phyloP scores from a whole-genome alignment of 176 grass and related monocot species.

The Hsuehochloa calcarea region DNA sequence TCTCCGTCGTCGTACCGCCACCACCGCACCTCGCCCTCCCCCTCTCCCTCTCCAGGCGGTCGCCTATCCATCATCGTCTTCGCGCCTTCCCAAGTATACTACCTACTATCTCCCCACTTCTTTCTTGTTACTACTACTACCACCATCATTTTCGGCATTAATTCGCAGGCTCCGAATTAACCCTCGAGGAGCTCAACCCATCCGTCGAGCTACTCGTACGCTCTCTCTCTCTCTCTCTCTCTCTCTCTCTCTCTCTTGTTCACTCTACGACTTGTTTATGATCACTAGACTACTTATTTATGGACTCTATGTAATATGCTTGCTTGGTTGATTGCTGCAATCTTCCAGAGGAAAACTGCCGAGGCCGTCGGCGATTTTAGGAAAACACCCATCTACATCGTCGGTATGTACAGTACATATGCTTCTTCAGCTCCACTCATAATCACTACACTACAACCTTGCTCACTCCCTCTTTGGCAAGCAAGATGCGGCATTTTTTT shows the following conservation, averaged over 20 bases:
- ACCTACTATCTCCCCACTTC: no score
- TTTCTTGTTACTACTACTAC: no score
- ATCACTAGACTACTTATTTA: background rate
- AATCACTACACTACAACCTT: background rate
- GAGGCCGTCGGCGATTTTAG: conserved; percentile 12
- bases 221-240: background rate
- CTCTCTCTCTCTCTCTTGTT: background rate
- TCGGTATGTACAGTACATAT: conserved; percentile 18
- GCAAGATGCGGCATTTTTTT: background rate
- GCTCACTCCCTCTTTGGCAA: background rate
- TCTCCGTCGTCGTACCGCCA: background rate
- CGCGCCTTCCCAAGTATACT: conserved; percentile 26
- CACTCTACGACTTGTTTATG: background rate
- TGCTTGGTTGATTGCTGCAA: background rate
- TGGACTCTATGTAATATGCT: background rate
- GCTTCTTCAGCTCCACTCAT: background rate
- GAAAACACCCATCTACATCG: conserved; percentile 48
- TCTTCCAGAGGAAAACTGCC: background rate
- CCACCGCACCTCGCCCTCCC: no score
- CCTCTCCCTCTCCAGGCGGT: no score
- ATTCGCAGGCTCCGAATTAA: background rate
- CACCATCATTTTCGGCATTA: no score
- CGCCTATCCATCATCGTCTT: background rate
- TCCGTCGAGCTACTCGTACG: background rate
- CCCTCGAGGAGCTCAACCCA: conserved; percentile 32